Conservation (phyloP, 805 yeast species). For the Saturnispora sekii region DNA sequence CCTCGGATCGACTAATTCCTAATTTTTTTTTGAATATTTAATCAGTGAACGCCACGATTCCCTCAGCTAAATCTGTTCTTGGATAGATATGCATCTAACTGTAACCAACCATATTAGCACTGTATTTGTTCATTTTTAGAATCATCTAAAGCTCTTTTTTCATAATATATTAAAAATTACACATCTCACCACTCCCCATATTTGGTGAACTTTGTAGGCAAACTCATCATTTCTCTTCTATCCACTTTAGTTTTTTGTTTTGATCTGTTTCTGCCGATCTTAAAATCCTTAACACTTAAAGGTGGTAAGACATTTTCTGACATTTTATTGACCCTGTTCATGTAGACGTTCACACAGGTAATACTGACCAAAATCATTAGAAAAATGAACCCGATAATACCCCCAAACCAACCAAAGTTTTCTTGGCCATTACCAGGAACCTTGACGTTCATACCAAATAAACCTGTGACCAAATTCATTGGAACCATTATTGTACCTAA, state of each 20-base stretch:
- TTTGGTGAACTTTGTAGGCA: conserved; percentile 25
- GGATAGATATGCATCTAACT: no score
- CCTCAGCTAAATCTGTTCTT: no score
- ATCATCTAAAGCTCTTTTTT: no score
- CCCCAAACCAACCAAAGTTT: conserved; percentile 46
- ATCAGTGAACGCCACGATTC: neutral
- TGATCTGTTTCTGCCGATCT: conserved; percentile 21
- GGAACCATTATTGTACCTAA: conserved; percentile 89
- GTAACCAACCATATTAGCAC: no score
- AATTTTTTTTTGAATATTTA: neutral
- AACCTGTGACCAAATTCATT: conserved; percentile 78
- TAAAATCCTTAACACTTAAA: conserved; percentile 22
- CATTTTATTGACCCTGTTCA: conserved; percentile 16
- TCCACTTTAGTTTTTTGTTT: conserved; percentile 10
- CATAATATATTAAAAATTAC: neutral
- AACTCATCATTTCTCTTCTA: conserved; percentile 22
- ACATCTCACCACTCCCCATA: conserved; percentile 23
- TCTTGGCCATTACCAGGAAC: conserved; percentile 57
- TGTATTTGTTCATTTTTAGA: no score
- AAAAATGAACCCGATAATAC: conserved; percentile 26
- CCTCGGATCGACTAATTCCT: conserved; percentile 25
- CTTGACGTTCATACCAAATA: conserved; percentile 91
- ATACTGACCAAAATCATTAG: conserved; percentile 18
- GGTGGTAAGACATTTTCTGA: conserved; percentile 10
- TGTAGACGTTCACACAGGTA: conserved; percentile 18